Evolutionary conservation across 1,284 basidiomycete species (phyloP).

Genomic region (Fomitopsis pinicola): DNA sequence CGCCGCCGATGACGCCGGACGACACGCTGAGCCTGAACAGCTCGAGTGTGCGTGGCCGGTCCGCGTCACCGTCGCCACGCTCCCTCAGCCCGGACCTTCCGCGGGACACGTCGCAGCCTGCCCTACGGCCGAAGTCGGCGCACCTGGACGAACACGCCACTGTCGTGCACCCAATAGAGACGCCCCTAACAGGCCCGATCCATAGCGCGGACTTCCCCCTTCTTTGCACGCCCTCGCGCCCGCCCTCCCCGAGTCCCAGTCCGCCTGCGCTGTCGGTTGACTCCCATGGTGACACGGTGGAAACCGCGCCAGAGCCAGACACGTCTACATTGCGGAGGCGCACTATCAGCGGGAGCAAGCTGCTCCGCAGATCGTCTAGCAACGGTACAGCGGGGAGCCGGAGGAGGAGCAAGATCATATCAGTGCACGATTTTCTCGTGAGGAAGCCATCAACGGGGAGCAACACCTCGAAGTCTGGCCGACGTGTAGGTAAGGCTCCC

Average conservation of each 20-base stretch:
- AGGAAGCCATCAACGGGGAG: conserved; percentile 2
- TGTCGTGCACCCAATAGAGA: conserved; percentile 10
- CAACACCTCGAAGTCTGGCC: not conserved
- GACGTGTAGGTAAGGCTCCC: not conserved
- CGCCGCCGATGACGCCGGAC: conserved; percentile 30
- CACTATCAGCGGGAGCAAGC: conserved; percentile 2
- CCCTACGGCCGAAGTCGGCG: conserved; percentile 1
- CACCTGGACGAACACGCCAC: conserved; percentile 1
- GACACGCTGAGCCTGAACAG: conserved; percentile 26
- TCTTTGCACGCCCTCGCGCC: conserved; percentile 14
- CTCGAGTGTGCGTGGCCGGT: conserved; percentile 17
- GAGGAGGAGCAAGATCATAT: conserved; percentile 8
- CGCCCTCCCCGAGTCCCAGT: conserved; percentile 5
- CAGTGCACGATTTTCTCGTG: conserved; percentile 5
- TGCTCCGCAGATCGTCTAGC: conserved; percentile 14
- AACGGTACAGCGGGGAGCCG: conserved; percentile 9
- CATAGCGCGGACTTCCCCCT: conserved; percentile 25
- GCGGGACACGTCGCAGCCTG: conserved; percentile 12
- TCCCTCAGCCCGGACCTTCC: conserved; percentile 16
- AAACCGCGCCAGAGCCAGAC: conserved; percentile 14
- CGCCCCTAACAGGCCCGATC: conserved; percentile 12
- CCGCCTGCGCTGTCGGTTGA: conserved; percentile 4
- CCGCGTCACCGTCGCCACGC: conserved; percentile 17
- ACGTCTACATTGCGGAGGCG: not conserved
- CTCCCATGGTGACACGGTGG: conserved; percentile 7